Base-by-base conservation (phyloP, 805 yeast genomes). In the Kazachstania taianensis region DNA sequence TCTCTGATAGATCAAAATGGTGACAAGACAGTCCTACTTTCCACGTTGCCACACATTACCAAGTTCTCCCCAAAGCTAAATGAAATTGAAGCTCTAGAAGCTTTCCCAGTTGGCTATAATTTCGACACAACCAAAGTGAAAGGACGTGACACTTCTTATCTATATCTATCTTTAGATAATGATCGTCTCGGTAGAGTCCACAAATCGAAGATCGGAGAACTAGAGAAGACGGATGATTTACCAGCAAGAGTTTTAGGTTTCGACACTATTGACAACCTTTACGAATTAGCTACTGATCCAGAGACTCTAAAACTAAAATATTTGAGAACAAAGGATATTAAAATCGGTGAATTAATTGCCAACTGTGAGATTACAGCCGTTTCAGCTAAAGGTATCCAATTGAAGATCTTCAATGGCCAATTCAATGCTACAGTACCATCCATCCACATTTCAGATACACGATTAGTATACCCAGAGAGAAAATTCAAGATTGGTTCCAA, bases 391-490 rank as follows among this genome's bases (percentile, higher is more conserved):
- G 96, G 96, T 16, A 67, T 92, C 20, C 55, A 73, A 22, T 67
- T 92, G 20, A 75, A 72, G 48, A 50, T 85, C 8, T 75, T 78
- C 41, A 77, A 74, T 35, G 64, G 61, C 7, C 69, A 72, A 33
- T 82, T 80, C 45, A 77, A 70, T 29, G 98, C 85, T 5, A 62
- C 70, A 43, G 97, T 84, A 20, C 79, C 83, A 10, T 66, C 75
- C 19, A 52, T 63, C 18, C 95, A 89, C 49, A 72, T 92, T 58
- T 78, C 94, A 46, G 99, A 92, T 57, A 70, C 81, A 39, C 79
- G 76, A 53, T 66, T 89, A 43, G 74, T 75, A 3, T 80, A 89
- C 52, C 98, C 98, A 5, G 97, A 92, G 61, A 73, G 92, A 65
- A 84, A 85, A 51, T 89, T 79, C 68, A 83, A 82, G 59, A 75